A percentile compares a stretch with the other conserved stretches of the same genome.
phyloP scores from a whole-genome alignment of 345 rosid species.

The Salix viminalis region DNA sequence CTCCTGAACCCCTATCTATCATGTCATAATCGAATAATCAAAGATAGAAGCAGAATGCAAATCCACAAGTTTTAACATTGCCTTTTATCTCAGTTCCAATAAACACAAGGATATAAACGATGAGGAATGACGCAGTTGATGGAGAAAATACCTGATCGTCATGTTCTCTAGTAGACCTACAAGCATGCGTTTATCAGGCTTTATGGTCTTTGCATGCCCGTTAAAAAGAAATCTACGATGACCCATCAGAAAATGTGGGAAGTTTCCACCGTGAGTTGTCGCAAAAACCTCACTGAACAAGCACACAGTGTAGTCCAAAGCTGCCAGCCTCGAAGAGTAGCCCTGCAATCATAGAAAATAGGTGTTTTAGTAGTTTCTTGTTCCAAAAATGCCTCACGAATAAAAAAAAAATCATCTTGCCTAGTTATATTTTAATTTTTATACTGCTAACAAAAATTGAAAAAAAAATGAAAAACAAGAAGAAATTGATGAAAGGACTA shows the following conservation, averaged over 20 bases:
- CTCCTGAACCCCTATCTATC: background rate
- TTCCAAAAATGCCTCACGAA: background rate
- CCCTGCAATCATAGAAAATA: conserved; percentile 40
- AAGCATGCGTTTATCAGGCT: conserved; percentile 79
- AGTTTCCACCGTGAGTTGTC: conserved; percentile 94
- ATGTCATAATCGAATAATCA: background rate
- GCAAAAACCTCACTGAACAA: conserved; percentile 86
- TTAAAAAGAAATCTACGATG: conserved; percentile 78
- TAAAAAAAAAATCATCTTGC: background rate
- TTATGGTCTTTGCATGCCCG: conserved; percentile 88
- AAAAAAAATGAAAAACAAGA: background rate
- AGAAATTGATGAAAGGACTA: background rate
- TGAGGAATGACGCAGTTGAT: background rate
- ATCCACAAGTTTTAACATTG: background rate
- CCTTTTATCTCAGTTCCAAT: background rate
- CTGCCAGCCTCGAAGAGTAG: conserved; percentile 90
- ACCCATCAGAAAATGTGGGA: conserved; percentile 95
- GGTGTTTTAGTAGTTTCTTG: background rate
- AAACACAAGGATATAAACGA: background rate
- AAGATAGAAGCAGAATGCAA: background rate
- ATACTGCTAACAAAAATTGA: background rate
- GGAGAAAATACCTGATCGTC: conserved; percentile 54
- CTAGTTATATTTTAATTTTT: background rate
- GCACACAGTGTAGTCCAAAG: conserved; percentile 85
- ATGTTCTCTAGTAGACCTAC: conserved; percentile 69